Percentiles rank a stretch among this genome's conserved stretches.
Evolutionary conservation across 2,329 filamentous ascomycete genomes (phyloP).

Genomic region (Neonectria sp.): DNA sequence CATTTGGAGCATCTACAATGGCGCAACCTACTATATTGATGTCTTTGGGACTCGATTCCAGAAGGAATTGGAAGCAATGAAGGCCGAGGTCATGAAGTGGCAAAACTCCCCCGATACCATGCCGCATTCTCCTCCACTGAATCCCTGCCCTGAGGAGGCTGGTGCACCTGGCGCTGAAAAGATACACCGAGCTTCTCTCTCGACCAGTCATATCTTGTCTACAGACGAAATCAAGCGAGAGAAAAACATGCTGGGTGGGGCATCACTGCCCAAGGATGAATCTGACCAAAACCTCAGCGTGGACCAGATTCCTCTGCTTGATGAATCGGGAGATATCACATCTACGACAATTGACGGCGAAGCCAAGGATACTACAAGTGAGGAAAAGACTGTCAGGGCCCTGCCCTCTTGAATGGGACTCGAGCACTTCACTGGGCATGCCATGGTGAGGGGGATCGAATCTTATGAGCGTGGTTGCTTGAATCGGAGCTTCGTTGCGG

Average conservation of each 20-base stretch:
- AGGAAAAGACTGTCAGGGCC: constrained; percentile 58
- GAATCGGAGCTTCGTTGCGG: not conserved
- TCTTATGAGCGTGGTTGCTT: not conserved
- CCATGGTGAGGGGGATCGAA: not conserved
- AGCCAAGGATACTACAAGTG: constrained; percentile 62
- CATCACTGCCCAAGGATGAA: constrained; percentile 35
- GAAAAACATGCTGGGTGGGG: constrained; percentile 33
- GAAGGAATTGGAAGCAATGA: constrained; percentile 92
- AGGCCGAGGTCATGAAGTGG: constrained; percentile 91
- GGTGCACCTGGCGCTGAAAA: constrained; percentile 29
- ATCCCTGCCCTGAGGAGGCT: constrained; percentile 48
- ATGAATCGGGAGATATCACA: constrained; percentile 55
- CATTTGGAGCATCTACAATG: constrained; percentile 95
- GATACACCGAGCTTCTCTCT: constrained; percentile 33
- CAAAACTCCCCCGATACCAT: constrained; percentile 73
- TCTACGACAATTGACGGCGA: constrained; percentile 62
- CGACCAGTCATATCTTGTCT: constrained; percentile 34
- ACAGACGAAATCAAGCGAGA: constrained; percentile 38
- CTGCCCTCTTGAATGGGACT: not conserved
- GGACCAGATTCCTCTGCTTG: constrained; percentile 72
- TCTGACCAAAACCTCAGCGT: constrained; percentile 53
- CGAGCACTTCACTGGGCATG: not conserved
- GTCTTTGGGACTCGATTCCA: constrained; percentile 98
- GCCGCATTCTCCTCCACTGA: constrained; percentile 54
- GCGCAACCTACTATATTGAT: constrained; percentile 97